Evolutionary conservation across 2,329 filamentous ascomycete species (phyloP).

Genomic region (Drechslerella stenobrocha): DNA sequence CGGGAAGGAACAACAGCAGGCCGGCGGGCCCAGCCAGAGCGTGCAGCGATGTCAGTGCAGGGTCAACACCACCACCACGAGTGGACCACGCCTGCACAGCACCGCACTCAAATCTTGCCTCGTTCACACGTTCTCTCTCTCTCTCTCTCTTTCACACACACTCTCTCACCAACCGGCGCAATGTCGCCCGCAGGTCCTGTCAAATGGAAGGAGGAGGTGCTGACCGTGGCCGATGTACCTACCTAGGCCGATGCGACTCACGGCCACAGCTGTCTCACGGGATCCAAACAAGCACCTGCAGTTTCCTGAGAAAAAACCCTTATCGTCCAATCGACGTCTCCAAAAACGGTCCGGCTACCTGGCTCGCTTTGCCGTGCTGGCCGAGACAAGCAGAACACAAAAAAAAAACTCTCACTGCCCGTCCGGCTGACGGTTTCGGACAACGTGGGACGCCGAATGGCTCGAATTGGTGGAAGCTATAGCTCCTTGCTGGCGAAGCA

Average conservation of each 20-base stretch:
- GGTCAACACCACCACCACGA: slow-evolving; percentile 29
- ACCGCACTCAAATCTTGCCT: neutral
- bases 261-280: slow-evolving; percentile 31
- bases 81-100: slow-evolving; percentile 16
- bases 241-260: slow-evolving; percentile 38
- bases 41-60: slow-evolving; percentile 34
- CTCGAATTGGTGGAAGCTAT: slow-evolving; percentile 44
- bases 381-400: slow-evolving; percentile 12
- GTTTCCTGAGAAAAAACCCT: slow-evolving; percentile 22
- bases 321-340: slow-evolving; percentile 43
- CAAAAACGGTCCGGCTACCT: slow-evolving; percentile 42
- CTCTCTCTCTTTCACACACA: neutral
- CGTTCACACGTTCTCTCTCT: too few relatives aligned
- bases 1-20: slow-evolving; percentile 46
- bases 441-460: slow-evolving; percentile 45
- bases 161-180: slow-evolving; percentile 13
- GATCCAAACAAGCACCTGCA: slow-evolving; percentile 49
- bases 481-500: slow-evolving; percentile 18
- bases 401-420: slow-evolving; percentile 40
- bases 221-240: slow-evolving; percentile 13
- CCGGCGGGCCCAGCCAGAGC: slow-evolving; percentile 8
- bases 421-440: slow-evolving; percentile 33
- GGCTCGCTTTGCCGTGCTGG: slow-evolving; percentile 27
- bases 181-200: slow-evolving; percentile 13
- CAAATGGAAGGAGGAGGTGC: neutral